Conservation (phyloP, 2,329 filamentous ascomycete genomes). For the Spiromastix sp. region DNA sequence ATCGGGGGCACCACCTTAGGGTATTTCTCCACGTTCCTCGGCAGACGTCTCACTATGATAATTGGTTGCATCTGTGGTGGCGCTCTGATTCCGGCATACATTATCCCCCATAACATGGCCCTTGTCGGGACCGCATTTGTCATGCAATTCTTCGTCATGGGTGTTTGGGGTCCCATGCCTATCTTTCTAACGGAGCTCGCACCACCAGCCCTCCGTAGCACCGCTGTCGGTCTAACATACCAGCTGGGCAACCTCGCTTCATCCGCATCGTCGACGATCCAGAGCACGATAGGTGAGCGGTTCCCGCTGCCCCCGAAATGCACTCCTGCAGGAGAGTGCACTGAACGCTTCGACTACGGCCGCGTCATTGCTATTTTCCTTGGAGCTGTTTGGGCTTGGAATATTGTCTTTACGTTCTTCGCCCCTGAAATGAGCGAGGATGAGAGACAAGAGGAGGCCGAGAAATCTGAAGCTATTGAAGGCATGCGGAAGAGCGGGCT, state of each 20-base stretch:
- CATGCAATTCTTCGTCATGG: conserved; percentile 69
- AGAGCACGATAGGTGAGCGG: conserved; percentile 61
- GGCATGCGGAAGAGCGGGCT: conserved; percentile 4
- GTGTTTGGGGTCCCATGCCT: conserved; percentile 66
- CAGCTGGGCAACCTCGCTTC: conserved; percentile 54
- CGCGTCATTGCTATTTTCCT: conserved; percentile 87
- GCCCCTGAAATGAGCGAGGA: conserved; percentile 39
- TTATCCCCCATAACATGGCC: conserved; percentile 50
- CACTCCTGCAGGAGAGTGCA: conserved; percentile 31
- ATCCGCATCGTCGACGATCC: conserved; percentile 60
- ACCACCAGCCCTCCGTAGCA: conserved; percentile 50
- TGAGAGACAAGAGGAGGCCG: conserved; percentile 38
- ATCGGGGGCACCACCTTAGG: conserved; percentile 56
- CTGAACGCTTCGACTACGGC: conserved; percentile 62
- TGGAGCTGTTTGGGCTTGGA: conserved; percentile 63
- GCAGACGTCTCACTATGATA: conserved; percentile 59
- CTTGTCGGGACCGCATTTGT: conserved; percentile 78
- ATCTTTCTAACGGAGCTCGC: conserved; percentile 57
- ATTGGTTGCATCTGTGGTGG: conserved; percentile 55
- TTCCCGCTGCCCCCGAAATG: conserved; percentile 57
- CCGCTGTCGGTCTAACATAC: conserved; percentile 53
- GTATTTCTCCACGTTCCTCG: conserved; percentile 58
- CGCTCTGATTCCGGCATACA: conserved; percentile 75
- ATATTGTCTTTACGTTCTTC: conserved; percentile 40
- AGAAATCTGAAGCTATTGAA: conserved; percentile 15